Evolutionary conservation across 257 asterid genomes (phyloP), one percentile per base, ranked within the genome.

Genomic region (Nyctanthes arbortristis): DNA sequence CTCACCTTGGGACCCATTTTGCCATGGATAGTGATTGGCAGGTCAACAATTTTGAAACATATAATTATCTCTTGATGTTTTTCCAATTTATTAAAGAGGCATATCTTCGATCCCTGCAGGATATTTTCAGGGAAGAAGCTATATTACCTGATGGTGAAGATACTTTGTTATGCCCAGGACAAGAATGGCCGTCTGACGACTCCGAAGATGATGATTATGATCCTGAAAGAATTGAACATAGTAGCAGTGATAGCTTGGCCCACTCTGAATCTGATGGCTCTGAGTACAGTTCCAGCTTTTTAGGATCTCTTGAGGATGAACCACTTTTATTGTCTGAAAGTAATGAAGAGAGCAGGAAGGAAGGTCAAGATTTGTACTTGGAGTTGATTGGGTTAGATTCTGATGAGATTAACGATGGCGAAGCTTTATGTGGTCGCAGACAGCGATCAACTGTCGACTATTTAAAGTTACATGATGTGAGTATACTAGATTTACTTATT

Each of bases 171-270:
- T 78, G 73, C 74, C 83, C 73, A 18, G 91, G 82, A 71, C 92
- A 88, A 65, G 95, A 89, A 66, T 94, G 96, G 99, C 99, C 99
- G 10, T 91, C 97, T 4, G 99, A 94, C 78, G 99, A 94, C 76
- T 94, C 99, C 45, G 87, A 87, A 79, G 99, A 94, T 69, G 90
- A 74, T 78, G 97, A 94, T 77, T 94, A 91, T 77, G 89, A 89
- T 75, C 99, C 99, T 24, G 88, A 87, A 72, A 78, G 88, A 60
- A 71, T 82, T 43, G 88, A 78, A 39, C 68, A 67, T 72, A 80
- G 87, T 80, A 70, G 79, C 68, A 78, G 80, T 77, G 83, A 70
- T 43, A 57, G 76, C 73, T 45, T 72, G 64, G 79, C 80, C 29
- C 59, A 72, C 70, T 83, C 87, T 11, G 89, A 78, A 28, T 79